Base-by-base conservation (phyloP, 805 yeast genomes). In the Pichia exigua region DNA sequence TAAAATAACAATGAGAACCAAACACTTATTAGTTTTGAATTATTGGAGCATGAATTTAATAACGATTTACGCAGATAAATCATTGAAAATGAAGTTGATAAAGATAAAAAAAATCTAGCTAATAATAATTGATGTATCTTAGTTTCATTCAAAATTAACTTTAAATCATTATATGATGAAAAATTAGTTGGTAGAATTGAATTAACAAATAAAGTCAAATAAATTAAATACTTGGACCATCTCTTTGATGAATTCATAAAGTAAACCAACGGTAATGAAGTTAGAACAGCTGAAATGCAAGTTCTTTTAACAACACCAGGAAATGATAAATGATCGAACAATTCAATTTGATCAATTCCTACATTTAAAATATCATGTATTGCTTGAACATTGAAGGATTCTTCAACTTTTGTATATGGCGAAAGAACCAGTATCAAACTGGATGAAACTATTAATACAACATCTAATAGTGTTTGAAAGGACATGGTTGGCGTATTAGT, bases 241-340 rank as follows among this genome's bases (percentile, higher is more conserved):
- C 18, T 50, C n/a, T 28, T 47, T 24, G 41, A 38, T 12, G 52
- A 30, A 10, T 22, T 28, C 5, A 30, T 20, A 3, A 55, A 28
- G 28, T 47, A 51, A 13, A 51, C 75, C 2, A 78, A 65, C 1
- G 81, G 43, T 0, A 61, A 62, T 0, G 87, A 73, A 13, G 88
- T 54, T 1, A 79, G 54, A 47, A 83, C 57, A 11, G 94, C 76
- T 2, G 96, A 95, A 13, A 87, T 61, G 61, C 90, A 91, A 0
- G 96, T 79, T 49, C 97, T 74, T 28, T 95, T 96, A 9, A 92
- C 96, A 2, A 74, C 91, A 2, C 97, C 97, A 0, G 97, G 95
- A 64, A 88, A 92, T 48, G 73, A 66, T 9, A 73, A 55, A 64
- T 92, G 98, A 62, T 92, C 97, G 63, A 76, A 92, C 46, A 70